Evolutionary conservation across 805 yeast genomes (phyloP).

Genomic region (Yarrowia osloensis): DNA sequence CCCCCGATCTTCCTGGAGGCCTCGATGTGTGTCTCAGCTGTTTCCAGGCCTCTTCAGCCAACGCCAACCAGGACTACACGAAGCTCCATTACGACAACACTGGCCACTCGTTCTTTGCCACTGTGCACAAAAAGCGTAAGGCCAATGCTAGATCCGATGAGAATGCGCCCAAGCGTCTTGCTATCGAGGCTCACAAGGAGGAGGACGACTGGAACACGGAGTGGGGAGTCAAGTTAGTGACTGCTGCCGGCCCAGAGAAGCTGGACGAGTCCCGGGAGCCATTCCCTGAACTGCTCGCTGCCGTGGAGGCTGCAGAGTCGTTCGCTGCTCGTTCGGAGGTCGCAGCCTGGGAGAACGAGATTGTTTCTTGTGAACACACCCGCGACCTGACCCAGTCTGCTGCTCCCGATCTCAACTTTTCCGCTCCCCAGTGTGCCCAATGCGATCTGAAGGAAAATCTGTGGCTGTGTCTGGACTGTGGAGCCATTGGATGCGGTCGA

Average conservation of each 20-base stretch:
- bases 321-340: slow-evolving; percentile 65
- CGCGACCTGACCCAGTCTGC: slow-evolving; percentile 50
- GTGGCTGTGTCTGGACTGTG: slow-evolving; percentile 93
- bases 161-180: slow-evolving; percentile 52
- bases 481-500: slow-evolving; percentile 91
- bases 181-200: slow-evolving; percentile 63
- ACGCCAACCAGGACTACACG: slow-evolving; percentile 67
- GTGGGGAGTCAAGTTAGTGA: slow-evolving; percentile 46
- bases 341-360: slow-evolving; percentile 89
- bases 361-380: slow-evolving; percentile 77
- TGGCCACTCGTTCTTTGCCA: slow-evolving; percentile 60
- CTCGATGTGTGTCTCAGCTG: slow-evolving; percentile 76
- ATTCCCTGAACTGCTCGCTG: slow-evolving; percentile 45
- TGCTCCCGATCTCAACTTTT: slow-evolving; percentile 31
- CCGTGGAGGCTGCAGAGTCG: slow-evolving; percentile 59
- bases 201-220: slow-evolving; percentile 59
- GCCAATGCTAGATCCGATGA: slow-evolving; percentile 41
- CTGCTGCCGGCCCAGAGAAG: slow-evolving; percentile 30
- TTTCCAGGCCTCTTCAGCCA: slow-evolving; percentile 54
- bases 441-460: slow-evolving; percentile 66
- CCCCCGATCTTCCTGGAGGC: slow-evolving; percentile 51
- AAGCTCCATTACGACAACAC: slow-evolving; percentile 54
- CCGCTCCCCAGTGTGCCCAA: slow-evolving; percentile 40
- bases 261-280: slow-evolving; percentile 42
- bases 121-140: slow-evolving; percentile 56